Evolutionary conservation across 208 protist genomes (phyloP), one percentile per base, ranked within the genome.

Genomic region (Trypanosoma scelopori): DNA sequence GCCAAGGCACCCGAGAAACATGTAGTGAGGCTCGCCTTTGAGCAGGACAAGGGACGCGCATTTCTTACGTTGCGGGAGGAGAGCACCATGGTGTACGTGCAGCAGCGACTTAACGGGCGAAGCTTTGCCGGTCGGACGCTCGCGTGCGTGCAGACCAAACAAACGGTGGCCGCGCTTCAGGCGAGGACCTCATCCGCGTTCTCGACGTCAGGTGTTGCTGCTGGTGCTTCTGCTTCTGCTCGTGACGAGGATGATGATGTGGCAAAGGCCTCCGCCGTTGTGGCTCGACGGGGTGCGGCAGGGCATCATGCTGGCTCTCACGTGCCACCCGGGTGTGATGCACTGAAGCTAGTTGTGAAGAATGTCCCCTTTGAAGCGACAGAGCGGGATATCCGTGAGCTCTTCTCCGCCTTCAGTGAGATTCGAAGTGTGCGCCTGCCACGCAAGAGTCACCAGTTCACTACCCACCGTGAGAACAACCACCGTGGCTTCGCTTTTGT

Each of bases 341-440:
- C 89, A 43, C 78, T 84, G 43, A 99, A 99, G 76, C 62, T 99
- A 20, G 79, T 99, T 4, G 88, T 99, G 35, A 97, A 98, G 76
- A 99, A 99, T 78, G 73, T 99, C 12, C 93, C 98, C 3, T 99
- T 99, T 78, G 97, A 99, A 79, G 97, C 98, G 16, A 99, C 85
- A 7, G 76, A 87, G 51, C 84, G 93, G 42, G 98, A 99, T 73
- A 56, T 99, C n/a, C 73, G 86, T 3, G 86, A 99, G 43, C 81
- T 99, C 6, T 99, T 99, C 63, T 76, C 82, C n/a, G 84, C 92
- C 16, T 98, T 97, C 75, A 97, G 89, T 55, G 84, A 99, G 77
- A 56, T 99, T n/a, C 94, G 97, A 61, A 91, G 76, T 12, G 84
- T 99, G 49, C 89, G 98, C 35, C n/a, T 99, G 49, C 98, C 98